Percentiles rank a stretch among this genome's conserved stretches.
Conservation (phyloP, 2,329 filamentous ascomycete genomes). For the Fulvia fulva region DNA sequence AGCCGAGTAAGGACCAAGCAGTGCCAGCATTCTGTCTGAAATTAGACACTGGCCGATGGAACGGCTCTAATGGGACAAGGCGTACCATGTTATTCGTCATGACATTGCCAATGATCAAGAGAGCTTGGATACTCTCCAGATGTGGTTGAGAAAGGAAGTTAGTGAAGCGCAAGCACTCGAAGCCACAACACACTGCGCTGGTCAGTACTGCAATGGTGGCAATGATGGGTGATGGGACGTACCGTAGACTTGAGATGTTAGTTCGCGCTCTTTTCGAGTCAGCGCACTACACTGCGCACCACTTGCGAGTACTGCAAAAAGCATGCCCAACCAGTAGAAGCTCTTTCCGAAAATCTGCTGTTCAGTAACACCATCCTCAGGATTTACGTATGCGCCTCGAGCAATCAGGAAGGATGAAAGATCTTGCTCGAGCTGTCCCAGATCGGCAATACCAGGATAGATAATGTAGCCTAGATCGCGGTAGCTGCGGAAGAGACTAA, state of each 20-base stretch:
- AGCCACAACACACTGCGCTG: conserved; percentile 56
- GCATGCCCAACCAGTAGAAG: conserved; percentile 55
- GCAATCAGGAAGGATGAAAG: conserved; percentile 53
- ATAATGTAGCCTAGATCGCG: conserved; percentile 57
- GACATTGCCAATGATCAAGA: conserved; percentile 59
- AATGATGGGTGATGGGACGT: conserved; percentile 22
- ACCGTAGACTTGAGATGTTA: conserved; percentile 63
- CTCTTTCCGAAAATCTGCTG: conserved; percentile 56
- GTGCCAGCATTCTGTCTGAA: conserved; percentile 53
- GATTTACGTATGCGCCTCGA: conserved; percentile 40
- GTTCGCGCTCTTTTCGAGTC: conserved; percentile 55
- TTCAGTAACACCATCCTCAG: conserved; percentile 47
- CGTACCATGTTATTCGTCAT: conserved; percentile 34
- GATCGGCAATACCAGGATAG: conserved; percentile 58
- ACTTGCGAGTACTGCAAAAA: conserved; percentile 61
- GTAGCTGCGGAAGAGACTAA: conserved; percentile 56
- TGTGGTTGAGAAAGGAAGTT: conserved; percentile 61
- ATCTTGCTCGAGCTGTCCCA: conserved; percentile 52
- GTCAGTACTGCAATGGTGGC: conserved; percentile 26
- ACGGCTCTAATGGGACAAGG: conserved; percentile 7
- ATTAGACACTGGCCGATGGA: conserved; percentile 33
- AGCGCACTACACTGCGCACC: conserved; percentile 59
- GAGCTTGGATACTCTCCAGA: conserved; percentile 58
- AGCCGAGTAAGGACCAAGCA: conserved; percentile 57
- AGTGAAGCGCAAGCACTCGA: conserved; percentile 60